Percentiles rank a stretch among this genome's conserved stretches.
phyloP scores from a whole-genome alignment of 805 yeast species.

The Schwanniomyces sp. region DNA sequence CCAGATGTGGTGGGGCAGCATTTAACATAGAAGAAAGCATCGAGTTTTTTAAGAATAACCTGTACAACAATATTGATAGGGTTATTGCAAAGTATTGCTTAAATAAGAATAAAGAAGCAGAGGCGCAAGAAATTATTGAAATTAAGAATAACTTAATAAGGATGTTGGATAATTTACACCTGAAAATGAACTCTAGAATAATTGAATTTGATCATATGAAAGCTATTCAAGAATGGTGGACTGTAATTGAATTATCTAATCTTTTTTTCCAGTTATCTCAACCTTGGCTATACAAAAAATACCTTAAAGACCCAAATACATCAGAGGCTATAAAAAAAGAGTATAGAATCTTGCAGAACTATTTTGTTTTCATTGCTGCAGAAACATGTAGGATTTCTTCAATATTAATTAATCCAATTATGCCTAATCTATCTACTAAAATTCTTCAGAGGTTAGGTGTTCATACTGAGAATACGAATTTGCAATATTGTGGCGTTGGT shows the following conservation, averaged over 20 bases:
- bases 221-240: slow-evolving; percentile 62
- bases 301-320: slow-evolving; percentile 13
- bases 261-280: slow-evolving; percentile 62
- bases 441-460: slow-evolving; percentile 69
- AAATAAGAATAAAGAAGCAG: slow-evolving; percentile 1
- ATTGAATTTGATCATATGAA: slow-evolving; percentile 50
- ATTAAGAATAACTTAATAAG: slow-evolving; percentile 21
- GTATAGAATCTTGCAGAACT: slow-evolving; percentile 33
- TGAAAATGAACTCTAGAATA: slow-evolving; percentile 44
- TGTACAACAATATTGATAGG: slow-evolving; percentile 21
- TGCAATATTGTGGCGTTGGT: slow-evolving; percentile 51
- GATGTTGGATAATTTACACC: slow-evolving; percentile 33
- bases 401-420: slow-evolving; percentile 67
- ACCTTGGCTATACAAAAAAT: slow-evolving; percentile 67
- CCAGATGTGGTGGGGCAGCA: slow-evolving; percentile 70
- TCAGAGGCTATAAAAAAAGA: slow-evolving; percentile 15
- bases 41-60: slow-evolving; percentile 18
- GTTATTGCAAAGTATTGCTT: slow-evolving; percentile 10
- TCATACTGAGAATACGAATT: slow-evolving; percentile 33
- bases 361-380: slow-evolving; percentile 60
- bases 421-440: slow-evolving; percentile 60
- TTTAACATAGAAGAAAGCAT: slow-evolving; percentile 57
- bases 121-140: slow-evolving; percentile 13
- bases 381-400: slow-evolving; percentile 71
- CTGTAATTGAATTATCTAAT: slow-evolving; percentile 58